These are phyloP conservation scores for Ogataea pilisensis DNA, from an alignment of 805 yeast species.

Conservation along the genomic window DNA sequence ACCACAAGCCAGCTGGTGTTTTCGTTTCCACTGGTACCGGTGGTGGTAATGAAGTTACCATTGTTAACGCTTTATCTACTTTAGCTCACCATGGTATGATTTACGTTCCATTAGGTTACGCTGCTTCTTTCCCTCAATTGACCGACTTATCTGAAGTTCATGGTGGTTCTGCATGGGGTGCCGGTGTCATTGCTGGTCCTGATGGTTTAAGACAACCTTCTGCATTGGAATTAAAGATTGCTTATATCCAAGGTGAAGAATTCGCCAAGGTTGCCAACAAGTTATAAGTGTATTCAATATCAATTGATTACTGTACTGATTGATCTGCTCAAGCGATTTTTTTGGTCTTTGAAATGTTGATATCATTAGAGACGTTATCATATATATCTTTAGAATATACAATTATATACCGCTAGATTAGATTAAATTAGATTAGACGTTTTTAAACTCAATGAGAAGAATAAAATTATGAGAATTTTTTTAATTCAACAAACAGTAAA, in stretches of 20 bases:
- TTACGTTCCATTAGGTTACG: constrained; percentile 76
- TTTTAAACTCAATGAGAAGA: too few relatives aligned
- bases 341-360: neutral
- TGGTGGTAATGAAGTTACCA: constrained; percentile 79
- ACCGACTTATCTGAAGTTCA: constrained; percentile 59
- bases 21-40: constrained; percentile 77
- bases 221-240: constrained; percentile 59
- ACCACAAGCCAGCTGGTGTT: constrained; percentile 71
- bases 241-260: constrained; percentile 61
- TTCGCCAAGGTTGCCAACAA: constrained; percentile 47
- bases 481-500: too few relatives aligned
- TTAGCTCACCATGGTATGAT: constrained; percentile 79
- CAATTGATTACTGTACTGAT: neutral
- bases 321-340: neutral
- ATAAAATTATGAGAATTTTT: too few relatives aligned
- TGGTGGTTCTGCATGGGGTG: constrained; percentile 86
- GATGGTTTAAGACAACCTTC: constrained; percentile 73
- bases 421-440: too few relatives aligned
- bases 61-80: constrained; percentile 57
- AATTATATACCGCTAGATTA: too few relatives aligned
- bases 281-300: constrained; percentile 5
- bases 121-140: constrained; percentile 49
- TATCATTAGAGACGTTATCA: too few relatives aligned
- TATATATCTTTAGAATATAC: too few relatives aligned
- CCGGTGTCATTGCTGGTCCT: constrained; percentile 72